Evolutionary conservation across 306 rosid genomes (phyloP), one percentile per base, ranked within the genome.

Genomic region (Dalbergia cultrata): DNA sequence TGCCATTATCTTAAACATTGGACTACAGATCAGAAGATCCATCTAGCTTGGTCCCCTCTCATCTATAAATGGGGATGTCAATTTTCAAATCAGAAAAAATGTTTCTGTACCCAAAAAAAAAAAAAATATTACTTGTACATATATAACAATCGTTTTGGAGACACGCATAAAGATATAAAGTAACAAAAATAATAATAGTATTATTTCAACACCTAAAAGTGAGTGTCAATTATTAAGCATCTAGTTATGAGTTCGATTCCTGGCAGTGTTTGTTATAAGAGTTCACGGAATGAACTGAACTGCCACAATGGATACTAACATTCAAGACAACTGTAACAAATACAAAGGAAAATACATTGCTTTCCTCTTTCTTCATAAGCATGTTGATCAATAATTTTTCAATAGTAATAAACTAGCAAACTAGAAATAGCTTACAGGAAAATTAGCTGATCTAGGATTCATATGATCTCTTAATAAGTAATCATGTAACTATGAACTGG

Each of bases 1-100:
- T 82, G 41, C 47, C 82, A 59, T 76, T 82, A 76, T 80, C 75
- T 64, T 80, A 8, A 80, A 73, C 63, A 81, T 39, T 81, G 80
- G 70, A 63, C 75, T 17, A 74, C 85, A 75, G 34, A 74, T 82
- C 77, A 82, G 7, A 75, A 69, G 43, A 54, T 67, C 81, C 34
- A 53, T 21, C 56, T 19, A 34, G 4, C 35, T 56, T 37, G 7
- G 7, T 65, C 81, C 75, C 75, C 17, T 49, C 54, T 49, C 14
- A 11, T 49, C 54, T 49, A 37, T 37, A 22, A 19, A 26, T 4
- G n/a, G 41, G 10, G 39, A 16, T 41, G 69, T 35, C 18, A 45
- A 16, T 14, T 63, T 63, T 64, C 49, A 35, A 17, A 8, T 44
- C 50, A 44, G 3, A 37, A 37, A 37, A 4, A 37, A 4, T 37